Evolutionary conservation across 208 protist species (phyloP).

Genomic region (Leishmania amazonensis): DNA sequence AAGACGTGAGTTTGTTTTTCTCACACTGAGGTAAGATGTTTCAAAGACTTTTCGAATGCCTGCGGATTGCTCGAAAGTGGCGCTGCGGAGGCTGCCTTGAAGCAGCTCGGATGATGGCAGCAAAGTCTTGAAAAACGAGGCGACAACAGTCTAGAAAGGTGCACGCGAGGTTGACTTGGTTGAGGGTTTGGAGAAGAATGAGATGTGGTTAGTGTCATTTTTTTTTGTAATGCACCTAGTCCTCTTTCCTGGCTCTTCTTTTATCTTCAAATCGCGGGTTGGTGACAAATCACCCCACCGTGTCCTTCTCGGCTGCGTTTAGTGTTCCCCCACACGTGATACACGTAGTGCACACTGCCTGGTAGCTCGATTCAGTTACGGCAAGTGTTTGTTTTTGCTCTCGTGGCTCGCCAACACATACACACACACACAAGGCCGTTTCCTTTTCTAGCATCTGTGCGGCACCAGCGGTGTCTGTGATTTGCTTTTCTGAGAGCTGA

Average conservation of each 20-base stretch:
- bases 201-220: background rate
- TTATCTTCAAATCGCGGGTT: background rate
- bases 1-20: background rate
- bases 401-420: background rate
- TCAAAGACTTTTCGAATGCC: background rate
- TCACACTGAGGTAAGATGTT: background rate
- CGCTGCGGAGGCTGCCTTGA: background rate
- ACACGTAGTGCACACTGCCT: background rate
- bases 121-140: background rate
- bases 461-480: background rate
- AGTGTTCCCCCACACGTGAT: background rate
- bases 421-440: background rate
- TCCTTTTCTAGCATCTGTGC: background rate
- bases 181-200: background rate
- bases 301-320: background rate
- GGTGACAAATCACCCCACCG: background rate
- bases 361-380: no score
- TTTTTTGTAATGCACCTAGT: background rate
- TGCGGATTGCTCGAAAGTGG: background rate
- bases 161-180: background rate
- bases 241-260: background rate
- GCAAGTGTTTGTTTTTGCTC: background rate
- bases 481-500: background rate
- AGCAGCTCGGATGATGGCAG: background rate
- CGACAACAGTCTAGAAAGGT: background rate